A percentile compares a stretch with the other conserved stretches of the same genome.
phyloP scores from a whole-genome alignment of 1,284 basidiomycete genomes.

The Ustilago crameri region DNA sequence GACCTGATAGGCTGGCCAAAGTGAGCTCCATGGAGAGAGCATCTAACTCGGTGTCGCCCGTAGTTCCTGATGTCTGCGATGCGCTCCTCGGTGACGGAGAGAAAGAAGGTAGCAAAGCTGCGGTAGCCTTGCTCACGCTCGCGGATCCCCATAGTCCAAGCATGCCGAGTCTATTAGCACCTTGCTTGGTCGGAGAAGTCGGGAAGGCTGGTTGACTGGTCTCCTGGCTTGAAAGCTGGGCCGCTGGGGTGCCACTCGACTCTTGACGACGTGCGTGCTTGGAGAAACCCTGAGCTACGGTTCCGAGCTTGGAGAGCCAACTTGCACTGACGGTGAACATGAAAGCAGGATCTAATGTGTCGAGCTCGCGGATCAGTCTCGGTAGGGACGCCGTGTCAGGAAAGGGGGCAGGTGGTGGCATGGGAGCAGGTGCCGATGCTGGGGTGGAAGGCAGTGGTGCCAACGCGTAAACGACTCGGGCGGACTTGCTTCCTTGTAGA shows the following conservation, averaged over 20 bases:
- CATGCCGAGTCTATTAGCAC: conserved; percentile 27
- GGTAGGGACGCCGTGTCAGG: conserved; percentile 32
- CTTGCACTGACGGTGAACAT: conserved; percentile 65
- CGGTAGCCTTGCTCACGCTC: conserved; percentile 43
- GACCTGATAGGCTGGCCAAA: conserved; percentile 14
- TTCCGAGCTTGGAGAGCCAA: conserved; percentile 67
- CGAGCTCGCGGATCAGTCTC: conserved; percentile 20
- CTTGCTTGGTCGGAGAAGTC: conserved; percentile 25
- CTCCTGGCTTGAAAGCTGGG: neutral
- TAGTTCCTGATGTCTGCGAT: conserved; percentile 7
- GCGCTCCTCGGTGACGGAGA: conserved; percentile 8
- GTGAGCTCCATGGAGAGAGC: conserved; percentile 34
- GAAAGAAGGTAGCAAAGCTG: conserved; percentile 28
- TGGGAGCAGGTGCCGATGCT: conserved; percentile 35
- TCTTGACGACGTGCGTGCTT: conserved; percentile 49
- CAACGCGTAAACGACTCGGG: conserved; percentile 64
- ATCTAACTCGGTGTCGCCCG: conserved; percentile 48
- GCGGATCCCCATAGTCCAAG: conserved; percentile 49
- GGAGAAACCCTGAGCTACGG: conserved; percentile 63
- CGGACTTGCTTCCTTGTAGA: conserved; percentile 65
- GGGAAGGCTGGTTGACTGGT: conserved; percentile 11
- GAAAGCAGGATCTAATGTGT: conserved; percentile 28
- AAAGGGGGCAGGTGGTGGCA: conserved; percentile 49
- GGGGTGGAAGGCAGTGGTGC: conserved; percentile 39
- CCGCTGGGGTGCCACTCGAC: conserved; percentile 11